Conservation (phyloP, 2,329 filamentous ascomycete species). For the Colletotrichum sidae region DNA sequence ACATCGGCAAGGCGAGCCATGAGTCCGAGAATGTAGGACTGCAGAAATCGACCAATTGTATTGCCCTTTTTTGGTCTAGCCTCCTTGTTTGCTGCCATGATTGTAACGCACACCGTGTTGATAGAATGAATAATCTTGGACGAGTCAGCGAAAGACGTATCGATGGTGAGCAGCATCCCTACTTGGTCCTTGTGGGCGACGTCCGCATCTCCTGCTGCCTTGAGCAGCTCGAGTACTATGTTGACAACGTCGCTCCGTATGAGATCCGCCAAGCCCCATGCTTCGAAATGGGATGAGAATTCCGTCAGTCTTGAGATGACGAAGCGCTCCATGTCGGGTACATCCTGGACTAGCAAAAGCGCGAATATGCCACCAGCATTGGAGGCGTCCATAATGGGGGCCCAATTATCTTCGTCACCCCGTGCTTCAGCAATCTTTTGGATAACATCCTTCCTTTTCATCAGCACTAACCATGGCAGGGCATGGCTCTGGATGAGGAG, state of each 20-base stretch:
- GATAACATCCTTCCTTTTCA: constrained; percentile 81
- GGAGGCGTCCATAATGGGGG: constrained; percentile 63
- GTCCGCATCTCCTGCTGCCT: constrained; percentile 77
- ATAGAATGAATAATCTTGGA: constrained; percentile 61
- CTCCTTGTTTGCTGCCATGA: constrained; percentile 54
- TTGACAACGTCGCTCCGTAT: constrained; percentile 80
- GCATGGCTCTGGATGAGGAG: constrained; percentile 82
- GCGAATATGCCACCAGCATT: constrained; percentile 71
- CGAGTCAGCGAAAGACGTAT: neutral
- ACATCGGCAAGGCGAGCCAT: constrained; percentile 84
- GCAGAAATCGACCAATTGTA: constrained; percentile 79
- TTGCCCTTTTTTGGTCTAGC: constrained; percentile 63
- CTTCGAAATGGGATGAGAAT: constrained; percentile 77
- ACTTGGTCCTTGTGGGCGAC: constrained; percentile 69
- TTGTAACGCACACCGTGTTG: constrained; percentile 56
- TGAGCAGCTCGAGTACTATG: constrained; percentile 84
- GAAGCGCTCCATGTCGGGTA: constrained; percentile 69
- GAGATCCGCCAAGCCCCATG: constrained; percentile 73
- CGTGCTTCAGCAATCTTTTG: constrained; percentile 83
- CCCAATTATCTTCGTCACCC: constrained; percentile 73
- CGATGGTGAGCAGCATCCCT: constrained; percentile 45
- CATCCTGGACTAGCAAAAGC: constrained; percentile 68
- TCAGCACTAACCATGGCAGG: constrained; percentile 86
- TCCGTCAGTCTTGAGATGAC: constrained; percentile 76
- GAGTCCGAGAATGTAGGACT: constrained; percentile 86